phyloP scores from a whole-genome alignment of 225 moss, liverwort and hornwort species.

The Straminergon stramineum region DNA sequence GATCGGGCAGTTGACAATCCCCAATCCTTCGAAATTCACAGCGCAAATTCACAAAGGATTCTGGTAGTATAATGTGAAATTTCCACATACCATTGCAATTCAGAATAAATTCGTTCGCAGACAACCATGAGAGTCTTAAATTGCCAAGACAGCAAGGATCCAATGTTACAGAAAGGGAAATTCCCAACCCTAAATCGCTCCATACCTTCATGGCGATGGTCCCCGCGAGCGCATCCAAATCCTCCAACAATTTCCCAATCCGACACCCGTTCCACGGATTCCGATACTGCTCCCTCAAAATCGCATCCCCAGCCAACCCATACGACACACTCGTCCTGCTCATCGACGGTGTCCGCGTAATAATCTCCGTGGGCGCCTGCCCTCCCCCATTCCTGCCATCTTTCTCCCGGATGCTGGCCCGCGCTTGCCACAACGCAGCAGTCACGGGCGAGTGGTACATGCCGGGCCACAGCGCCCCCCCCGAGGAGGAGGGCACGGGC shows the following conservation, averaged over 20 bases:
- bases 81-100: background rate
- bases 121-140: background rate
- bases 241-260: slow-evolving; percentile 84
- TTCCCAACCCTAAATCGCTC: background rate
- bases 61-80: background rate
- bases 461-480: slow-evolving; percentile 73
- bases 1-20: background rate
- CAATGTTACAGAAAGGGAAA: background rate
- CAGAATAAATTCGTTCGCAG: background rate
- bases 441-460: slow-evolving; percentile 96
- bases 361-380: slow-evolving; percentile 19
- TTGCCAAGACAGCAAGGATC: background rate
- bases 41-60: background rate
- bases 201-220: slow-evolving; percentile 87
- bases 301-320: slow-evolving; percentile 36
- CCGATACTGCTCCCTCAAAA: slow-evolving; percentile 82
- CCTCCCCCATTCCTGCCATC: slow-evolving; percentile 19
- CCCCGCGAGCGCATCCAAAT: slow-evolving; percentile 90
- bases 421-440: slow-evolving; percentile 85
- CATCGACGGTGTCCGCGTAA: slow-evolving; percentile 46
- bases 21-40: background rate
- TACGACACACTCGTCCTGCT: slow-evolving; percentile 74
- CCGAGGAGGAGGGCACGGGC: background rate
- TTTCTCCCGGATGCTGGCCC: slow-evolving; percentile 42
- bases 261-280: slow-evolving; percentile 78